Percentiles rank a stretch among this genome's conserved stretches.
These are phyloP conservation scores for Pseudogymnoascus sp. DNA, from an alignment of 2,329 filamentous ascomycete species.

Conservation along the genomic window DNA sequence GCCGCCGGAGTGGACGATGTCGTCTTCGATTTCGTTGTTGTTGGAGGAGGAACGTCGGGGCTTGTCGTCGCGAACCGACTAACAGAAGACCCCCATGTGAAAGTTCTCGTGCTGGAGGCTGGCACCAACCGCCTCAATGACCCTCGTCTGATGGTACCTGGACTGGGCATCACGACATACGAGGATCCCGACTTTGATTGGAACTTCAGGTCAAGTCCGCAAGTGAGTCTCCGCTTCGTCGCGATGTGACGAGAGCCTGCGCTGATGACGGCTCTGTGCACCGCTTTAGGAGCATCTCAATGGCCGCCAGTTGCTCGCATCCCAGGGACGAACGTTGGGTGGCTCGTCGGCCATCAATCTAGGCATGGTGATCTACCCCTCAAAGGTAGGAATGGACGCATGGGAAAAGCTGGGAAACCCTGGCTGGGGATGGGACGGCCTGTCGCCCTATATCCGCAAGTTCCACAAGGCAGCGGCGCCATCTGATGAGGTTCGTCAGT, in stretches of 20 bases:
- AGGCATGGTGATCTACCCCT: constrained; percentile 20
- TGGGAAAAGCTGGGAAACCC: constrained; percentile 36
- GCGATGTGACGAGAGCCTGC: constrained; percentile 19
- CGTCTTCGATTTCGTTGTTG: constrained; percentile 36
- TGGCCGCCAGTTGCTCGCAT: constrained; percentile 1
- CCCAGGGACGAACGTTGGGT: constrained; percentile 27
- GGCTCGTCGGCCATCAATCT: constrained; percentile 32
- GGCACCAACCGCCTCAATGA: constrained; percentile 31
- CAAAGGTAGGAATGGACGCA: constrained; percentile 28
- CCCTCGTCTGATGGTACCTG: constrained; percentile 33
- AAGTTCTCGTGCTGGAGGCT: constrained; percentile 35
- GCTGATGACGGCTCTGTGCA: not conserved
- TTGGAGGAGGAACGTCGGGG: constrained; percentile 40
- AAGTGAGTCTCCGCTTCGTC: constrained; percentile 27
- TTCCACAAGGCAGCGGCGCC: constrained; percentile 19
- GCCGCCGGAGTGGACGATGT: not conserved
- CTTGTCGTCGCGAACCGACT: constrained; percentile 36
- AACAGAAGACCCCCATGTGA: constrained; percentile 30
- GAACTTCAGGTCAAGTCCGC: constrained; percentile 30
- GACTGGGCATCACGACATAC: constrained; percentile 28
- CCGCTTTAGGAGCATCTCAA: constrained; percentile 12
- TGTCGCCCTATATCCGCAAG: constrained; percentile 37
- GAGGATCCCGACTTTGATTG: constrained; percentile 33
- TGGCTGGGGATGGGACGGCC: constrained; percentile 33
- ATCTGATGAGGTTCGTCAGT: not conserved